Conservation (phyloP, 495 filamentous ascomycete species). For the Aspergillus campestris region DNA sequence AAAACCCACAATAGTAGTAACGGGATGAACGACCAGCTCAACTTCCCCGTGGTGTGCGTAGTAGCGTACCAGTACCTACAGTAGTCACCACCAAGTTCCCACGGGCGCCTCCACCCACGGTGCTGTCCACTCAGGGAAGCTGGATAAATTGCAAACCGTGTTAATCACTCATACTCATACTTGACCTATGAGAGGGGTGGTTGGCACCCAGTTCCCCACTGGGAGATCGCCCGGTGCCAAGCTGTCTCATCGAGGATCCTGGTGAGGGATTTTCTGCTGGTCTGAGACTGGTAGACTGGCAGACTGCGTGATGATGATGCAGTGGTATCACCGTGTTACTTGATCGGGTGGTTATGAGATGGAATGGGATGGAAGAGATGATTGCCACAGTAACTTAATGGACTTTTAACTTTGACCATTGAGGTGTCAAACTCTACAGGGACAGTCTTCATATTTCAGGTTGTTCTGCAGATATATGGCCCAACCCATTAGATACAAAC, state of each 20-base stretch:
- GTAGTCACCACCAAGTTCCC: constrained; percentile 4
- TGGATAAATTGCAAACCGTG: constrained; percentile 3
- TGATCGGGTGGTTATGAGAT: too few species aligned
- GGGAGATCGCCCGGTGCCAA: constrained; percentile 22
- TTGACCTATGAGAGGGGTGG: neutral
- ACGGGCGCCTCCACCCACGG: too few species aligned
- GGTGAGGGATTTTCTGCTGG: constrained; percentile 22
- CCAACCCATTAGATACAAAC: too few species aligned
- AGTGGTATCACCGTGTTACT: neutral
- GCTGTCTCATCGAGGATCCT: constrained; percentile 24
- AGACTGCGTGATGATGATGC: neutral
- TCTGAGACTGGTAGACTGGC: neutral
- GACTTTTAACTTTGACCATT: neutral
- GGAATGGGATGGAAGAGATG: neutral
- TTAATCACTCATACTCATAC: neutral
- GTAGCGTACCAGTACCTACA: constrained; percentile 10
- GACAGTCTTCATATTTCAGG: too few species aligned
- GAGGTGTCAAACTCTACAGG: too few species aligned
- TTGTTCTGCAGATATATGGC: too few species aligned
- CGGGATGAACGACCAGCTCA: too few species aligned
- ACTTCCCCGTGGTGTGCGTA: too few species aligned
- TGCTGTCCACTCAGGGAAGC: too few species aligned
- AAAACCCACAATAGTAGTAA: too few species aligned
- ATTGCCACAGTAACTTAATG: neutral
- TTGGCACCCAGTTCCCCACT: constrained; percentile 2